Evolutionary conservation across 2,329 filamentous ascomycete genomes (phyloP), one percentile per base, ranked within the genome.

Genomic region (Myriosclerotinia scirpicola): DNA sequence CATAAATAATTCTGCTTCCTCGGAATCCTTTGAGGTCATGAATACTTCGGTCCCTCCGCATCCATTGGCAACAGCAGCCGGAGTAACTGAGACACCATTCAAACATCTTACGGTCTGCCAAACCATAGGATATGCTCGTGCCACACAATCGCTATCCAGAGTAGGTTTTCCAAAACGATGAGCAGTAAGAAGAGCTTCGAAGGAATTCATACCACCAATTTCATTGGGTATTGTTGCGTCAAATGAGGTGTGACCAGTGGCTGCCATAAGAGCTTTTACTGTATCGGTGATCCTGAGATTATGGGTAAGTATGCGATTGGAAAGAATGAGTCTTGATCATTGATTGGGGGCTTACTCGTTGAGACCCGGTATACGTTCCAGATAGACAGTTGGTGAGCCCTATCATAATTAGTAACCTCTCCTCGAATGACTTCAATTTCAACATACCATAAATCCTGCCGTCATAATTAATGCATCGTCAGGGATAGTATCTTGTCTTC

Each of bases 131-230:
- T 75, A 75, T 30, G 74, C 74, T 67, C 74, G 67, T 2, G 73
- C 73, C n/a, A 75, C 74, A 48, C 73, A 69, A 68, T 75, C 74
- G 2, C 71, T 75, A 50, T 75, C 74, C 2, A 75, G 64, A 3
- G 68, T 67, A 22, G 69, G 70, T 69, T 73, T 75, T 8, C 69
- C 65, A 26, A 75, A 72, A 30, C 72, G 71, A 36, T 73, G 68
- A 3, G 69, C 73, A 17, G 71, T 71, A 11, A 75, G 68, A 12
- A 76, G 61, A 17, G 73, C 71, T 65, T 76, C 73, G 42, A 76
- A 75, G 1, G 73, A 87, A 69, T 90, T 90, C 5, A 82, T 83
- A 8, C 88, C 87, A n/a, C 88, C 88, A 64, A 90, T 87, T 71
- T 90, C 87, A 14, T 89, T 75, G 1, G 85, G 81, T 68, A 90